A percentile compares a stretch with the other conserved stretches of the same genome.
These are phyloP conservation scores for Cryptococcus sp. DNA, from an alignment of 1,284 basidiomycete genomes.

Conservation along the genomic window DNA sequence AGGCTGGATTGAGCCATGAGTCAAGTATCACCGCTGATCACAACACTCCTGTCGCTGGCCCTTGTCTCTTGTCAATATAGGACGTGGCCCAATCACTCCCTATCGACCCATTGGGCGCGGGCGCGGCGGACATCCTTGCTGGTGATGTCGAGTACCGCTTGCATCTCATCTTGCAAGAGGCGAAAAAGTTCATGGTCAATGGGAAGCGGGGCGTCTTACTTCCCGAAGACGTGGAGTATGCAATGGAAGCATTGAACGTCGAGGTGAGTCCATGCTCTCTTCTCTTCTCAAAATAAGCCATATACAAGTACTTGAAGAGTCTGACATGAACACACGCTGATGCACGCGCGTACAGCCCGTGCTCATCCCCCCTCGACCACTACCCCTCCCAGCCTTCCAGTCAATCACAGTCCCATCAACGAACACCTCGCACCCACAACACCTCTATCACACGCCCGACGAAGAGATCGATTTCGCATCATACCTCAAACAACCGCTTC, in stretches of 20 bases:
- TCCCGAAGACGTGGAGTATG: slow-evolving; percentile 89
- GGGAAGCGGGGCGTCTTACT: slow-evolving; percentile 82
- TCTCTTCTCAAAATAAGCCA: too few relatives aligned
- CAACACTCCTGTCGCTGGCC: not conserved
- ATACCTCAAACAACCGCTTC: slow-evolving; percentile 62
- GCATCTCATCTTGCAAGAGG: slow-evolving; percentile 76
- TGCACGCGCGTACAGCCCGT: slow-evolving; percentile 35
- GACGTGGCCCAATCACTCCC: slow-evolving; percentile 90
- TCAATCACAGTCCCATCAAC: slow-evolving; percentile 39
- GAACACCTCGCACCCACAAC: slow-evolving; percentile 57
- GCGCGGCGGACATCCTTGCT: slow-evolving; percentile 80
- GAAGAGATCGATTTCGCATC: slow-evolving; percentile 97
- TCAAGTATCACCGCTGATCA: not conserved
- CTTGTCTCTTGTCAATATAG: slow-evolving; percentile 54
- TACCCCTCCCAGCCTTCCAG: slow-evolving; percentile 67
- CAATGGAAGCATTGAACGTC: slow-evolving; percentile 89
- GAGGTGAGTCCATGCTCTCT: slow-evolving; percentile 59
- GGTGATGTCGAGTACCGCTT: slow-evolving; percentile 97
- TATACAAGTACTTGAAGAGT: too few relatives aligned
- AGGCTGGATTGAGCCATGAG: not conserved
- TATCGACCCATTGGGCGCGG: slow-evolving; percentile 75
- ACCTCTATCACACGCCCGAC: slow-evolving; percentile 89
- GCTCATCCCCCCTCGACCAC: slow-evolving; percentile 48
- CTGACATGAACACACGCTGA: not conserved
- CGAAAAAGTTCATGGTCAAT: slow-evolving; percentile 94